Evolutionary conservation across 805 yeast species (phyloP).

Genomic region (Ogataea allantospora): DNA sequence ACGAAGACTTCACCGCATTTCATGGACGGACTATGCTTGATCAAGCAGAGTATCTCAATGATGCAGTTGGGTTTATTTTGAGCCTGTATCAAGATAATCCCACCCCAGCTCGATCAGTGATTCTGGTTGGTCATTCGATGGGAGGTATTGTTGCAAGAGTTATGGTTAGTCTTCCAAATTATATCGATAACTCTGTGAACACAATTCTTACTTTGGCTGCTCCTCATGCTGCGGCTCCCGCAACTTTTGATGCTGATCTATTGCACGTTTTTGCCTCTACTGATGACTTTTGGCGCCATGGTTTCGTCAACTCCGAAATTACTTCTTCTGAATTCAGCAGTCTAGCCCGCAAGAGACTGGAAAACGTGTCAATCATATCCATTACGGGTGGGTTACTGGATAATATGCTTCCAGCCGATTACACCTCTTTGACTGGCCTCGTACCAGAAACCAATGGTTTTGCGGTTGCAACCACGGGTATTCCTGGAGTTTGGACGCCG

Average conservation of each 20-base stretch:
- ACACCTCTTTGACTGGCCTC: constrained; percentile 68
- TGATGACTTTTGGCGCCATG: constrained; percentile 78
- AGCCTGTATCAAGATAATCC: constrained; percentile 51
- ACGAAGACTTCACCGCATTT: constrained; percentile 93
- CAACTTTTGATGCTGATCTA: constrained; percentile 89
- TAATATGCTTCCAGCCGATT: constrained; percentile 83
- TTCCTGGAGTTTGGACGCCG: constrained; percentile 91
- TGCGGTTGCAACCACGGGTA: constrained; percentile 78
- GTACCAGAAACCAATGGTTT: constrained; percentile 78
- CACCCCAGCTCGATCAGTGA: constrained; percentile 52
- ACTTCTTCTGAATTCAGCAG: constrained; percentile 14
- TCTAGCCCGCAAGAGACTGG: constrained; percentile 46
- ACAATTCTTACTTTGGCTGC: constrained; percentile 84
- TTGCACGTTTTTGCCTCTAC: constrained; percentile 68
- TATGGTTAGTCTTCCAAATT: constrained; percentile 77
- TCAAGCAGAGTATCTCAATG: constrained; percentile 90
- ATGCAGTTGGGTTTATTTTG: constrained; percentile 76
- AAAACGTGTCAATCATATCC: constrained; percentile 69
- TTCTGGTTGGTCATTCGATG: constrained; percentile 91
- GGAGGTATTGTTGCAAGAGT: constrained; percentile 94
- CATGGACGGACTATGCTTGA: constrained; percentile 92
- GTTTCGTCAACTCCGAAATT: constrained; percentile 37
- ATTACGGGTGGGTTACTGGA: constrained; percentile 88
- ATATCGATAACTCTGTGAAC: constrained; percentile 67
- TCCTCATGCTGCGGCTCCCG: constrained; percentile 91